Evolutionary conservation across 129 eudicot genomes (phyloP), one percentile per base, ranked within the genome.

Genomic region (Flaveria trinervia): DNA sequence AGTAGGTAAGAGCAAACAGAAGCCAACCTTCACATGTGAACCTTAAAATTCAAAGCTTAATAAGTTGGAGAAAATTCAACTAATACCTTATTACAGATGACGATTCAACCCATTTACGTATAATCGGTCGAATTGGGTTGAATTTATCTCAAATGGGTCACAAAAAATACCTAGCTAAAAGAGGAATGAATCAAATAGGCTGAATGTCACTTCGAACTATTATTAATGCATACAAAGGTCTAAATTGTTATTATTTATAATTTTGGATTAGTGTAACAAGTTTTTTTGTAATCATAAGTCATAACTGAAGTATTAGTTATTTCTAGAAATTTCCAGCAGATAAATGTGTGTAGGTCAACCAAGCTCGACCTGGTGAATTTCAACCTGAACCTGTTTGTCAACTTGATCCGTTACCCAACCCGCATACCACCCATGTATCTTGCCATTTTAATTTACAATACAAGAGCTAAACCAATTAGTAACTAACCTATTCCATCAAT

Each of bases 1-100:
- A 78, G 79, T 86, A 52, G 90, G 90, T 69, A 86, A 55, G 60
- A 84, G 51, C 74, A 86, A 78, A 82, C 88, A 84, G 77, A 75
- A 81, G 36, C 80, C 82, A 71, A 79, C 88, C 86, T 84, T 84
- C 82, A 86, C 30, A 72, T 73, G 89, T 59, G 89, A 80, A 79
- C 86, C 89, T 86, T 82, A 51, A 28, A 43, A 36, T 45, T 71
- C 22, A 18, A 78, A 62, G 49, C 45, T 68, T 30, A n/a, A 49
- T 68, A 81, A 68, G 59, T 59, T 57, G 13, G 36, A 57, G 39
- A 81, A 60, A 16, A 64, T 44, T 52, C 22, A 43, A 44, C 9
- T 30, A 75, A 46, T 0, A 65, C 41, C 28, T 48, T 14, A 72
- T 16, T 59, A 13, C 9, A 73, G 26, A 15, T 59, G 44, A 26